Evolutionary conservation across 805 yeast species (phyloP).

Genomic region (Candida schatavii): DNA sequence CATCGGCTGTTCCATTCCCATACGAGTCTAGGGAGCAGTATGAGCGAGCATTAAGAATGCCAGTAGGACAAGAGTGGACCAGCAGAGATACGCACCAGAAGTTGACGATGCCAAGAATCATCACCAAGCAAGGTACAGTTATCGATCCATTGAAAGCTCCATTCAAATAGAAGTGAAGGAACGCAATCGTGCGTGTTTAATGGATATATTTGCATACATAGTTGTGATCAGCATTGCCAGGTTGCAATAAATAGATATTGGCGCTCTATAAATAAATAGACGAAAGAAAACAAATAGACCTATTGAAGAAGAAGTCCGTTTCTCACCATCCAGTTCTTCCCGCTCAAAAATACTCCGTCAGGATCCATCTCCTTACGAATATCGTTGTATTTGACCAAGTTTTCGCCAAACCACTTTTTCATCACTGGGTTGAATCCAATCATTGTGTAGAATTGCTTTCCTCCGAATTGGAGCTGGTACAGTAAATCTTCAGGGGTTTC

Average conservation of each 20-base stretch:
- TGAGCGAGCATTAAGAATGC: constrained; percentile 90
- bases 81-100: constrained; percentile 83
- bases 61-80: constrained; percentile 97
- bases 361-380: constrained; percentile 76
- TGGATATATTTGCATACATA: neutral
- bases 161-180: constrained; percentile 44
- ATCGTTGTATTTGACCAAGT: constrained; percentile 56
- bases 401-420: constrained; percentile 77
- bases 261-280: neutral
- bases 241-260: neutral
- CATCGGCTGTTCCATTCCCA: constrained; percentile 92
- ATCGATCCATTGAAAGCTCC: constrained; percentile 91
- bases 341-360: constrained; percentile 72
- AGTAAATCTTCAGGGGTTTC: constrained; percentile 32
- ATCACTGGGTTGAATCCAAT: constrained; percentile 71
- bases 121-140: constrained; percentile 82
- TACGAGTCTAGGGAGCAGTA: constrained; percentile 92
- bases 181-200: neutral
- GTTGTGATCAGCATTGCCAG: neutral
- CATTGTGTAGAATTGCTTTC: constrained; percentile 64
- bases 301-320: constrained; percentile 61
- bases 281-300: neutral
- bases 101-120: constrained; percentile 83
- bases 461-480: constrained; percentile 39
- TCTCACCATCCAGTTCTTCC: constrained; percentile 74